Conservation (phyloP, 257 asterid species). For the Leptodermis oblonga region DNA sequence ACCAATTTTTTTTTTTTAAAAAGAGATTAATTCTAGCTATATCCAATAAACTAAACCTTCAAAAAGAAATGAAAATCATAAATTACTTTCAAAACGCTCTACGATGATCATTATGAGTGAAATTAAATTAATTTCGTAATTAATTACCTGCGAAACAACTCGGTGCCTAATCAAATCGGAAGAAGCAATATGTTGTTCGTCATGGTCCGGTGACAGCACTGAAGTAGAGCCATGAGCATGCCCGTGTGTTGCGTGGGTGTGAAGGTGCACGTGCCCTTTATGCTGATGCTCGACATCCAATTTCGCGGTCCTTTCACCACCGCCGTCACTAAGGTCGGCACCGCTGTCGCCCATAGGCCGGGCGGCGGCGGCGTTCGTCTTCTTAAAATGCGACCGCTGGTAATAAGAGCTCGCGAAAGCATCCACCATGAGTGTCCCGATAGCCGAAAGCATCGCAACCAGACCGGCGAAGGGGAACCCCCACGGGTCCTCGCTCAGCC, state of each 20-base stretch:
- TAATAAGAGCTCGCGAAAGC: slow-evolving; percentile 22
- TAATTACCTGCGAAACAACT: slow-evolving; percentile 12
- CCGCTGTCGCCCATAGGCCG: slow-evolving; percentile 5
- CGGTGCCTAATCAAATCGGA: slow-evolving; percentile 19
- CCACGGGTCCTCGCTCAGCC: slow-evolving; percentile 20
- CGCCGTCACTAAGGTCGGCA: neutral
- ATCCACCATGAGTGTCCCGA: slow-evolving; percentile 26
- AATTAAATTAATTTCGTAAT: too few relatives aligned
- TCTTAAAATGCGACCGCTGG: neutral
- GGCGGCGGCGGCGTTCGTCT: neutral
- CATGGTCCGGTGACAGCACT: neutral
- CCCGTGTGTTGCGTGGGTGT: slow-evolving; percentile 19
- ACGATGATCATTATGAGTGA: too few relatives aligned
- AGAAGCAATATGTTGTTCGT: neutral
- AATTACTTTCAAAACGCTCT: too few relatives aligned
- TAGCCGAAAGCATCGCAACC: slow-evolving; percentile 26
- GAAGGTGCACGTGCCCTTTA: slow-evolving; percentile 9
- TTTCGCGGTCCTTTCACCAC: neutral
- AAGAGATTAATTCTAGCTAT: too few relatives aligned
- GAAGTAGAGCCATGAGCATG: slow-evolving; percentile 26
- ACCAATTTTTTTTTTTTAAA: too few relatives aligned
- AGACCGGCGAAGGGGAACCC: slow-evolving; percentile 28
- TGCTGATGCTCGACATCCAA: slow-evolving; percentile 3
- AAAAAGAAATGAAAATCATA: too few relatives aligned
- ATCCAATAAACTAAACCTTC: too few relatives aligned